These are phyloP conservation scores for Beta vulgaris DNA, from an alignment of 148 eudicot genomes.

Conservation along the genomic window DNA sequence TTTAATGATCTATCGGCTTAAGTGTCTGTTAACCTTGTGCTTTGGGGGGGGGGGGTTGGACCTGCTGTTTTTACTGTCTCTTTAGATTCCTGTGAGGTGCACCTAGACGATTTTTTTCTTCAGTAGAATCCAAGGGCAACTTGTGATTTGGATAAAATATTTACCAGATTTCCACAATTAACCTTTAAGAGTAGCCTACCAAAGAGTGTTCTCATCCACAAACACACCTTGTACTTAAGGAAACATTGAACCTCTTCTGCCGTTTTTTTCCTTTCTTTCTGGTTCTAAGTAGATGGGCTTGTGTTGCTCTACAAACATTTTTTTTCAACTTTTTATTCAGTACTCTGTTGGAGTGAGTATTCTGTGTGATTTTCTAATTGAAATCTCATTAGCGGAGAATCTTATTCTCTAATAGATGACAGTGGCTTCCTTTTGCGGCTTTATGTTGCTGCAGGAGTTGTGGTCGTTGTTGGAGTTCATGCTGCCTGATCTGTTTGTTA, in stretches of 20 bases:
- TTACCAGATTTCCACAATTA: too few relatives aligned
- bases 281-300: not conserved
- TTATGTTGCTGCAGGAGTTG: slow-evolving; percentile 65
- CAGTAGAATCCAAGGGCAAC: not conserved
- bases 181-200: too few relatives aligned
- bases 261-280: not conserved
- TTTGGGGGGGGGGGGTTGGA: not conserved
- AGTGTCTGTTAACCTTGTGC: not conserved
- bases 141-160: too few relatives aligned
- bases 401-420: not conserved
- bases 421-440: slow-evolving; percentile 2
- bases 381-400: not conserved
- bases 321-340: not conserved
- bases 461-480: slow-evolving; percentile 98
- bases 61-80: not conserved
- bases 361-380: not conserved
- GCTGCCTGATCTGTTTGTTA: slow-evolving; percentile 89
- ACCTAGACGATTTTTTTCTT: not conserved
- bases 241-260: not conserved
- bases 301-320: not conserved
- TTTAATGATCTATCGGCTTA: too few relatives aligned
- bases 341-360: not conserved
- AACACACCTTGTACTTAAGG: not conserved
- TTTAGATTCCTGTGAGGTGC: not conserved
- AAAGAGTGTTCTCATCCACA: not conserved